Evolutionary conservation across 2,329 filamentous ascomycete genomes (phyloP), one percentile per base, ranked within the genome.

Genomic region (Periconia macrospinosa): DNA sequence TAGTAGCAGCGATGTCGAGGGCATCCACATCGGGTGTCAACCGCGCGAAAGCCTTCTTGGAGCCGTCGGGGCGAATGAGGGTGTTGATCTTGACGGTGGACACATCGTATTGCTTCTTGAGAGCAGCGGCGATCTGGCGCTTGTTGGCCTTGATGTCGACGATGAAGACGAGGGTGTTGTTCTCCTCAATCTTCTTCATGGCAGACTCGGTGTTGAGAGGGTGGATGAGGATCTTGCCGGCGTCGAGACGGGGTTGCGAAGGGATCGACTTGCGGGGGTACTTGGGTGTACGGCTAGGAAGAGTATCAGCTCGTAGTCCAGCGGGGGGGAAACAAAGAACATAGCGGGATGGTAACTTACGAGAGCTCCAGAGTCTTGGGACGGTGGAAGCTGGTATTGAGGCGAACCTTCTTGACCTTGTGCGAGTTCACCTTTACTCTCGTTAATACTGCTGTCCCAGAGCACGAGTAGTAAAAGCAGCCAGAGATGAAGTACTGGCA

Each of bases 161-260:
- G 71, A 96, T 96, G 86, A 97, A 97, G 77, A 96, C 91, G 49
- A 99, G 87, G 68, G 94, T 99, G 87, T 99, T 99, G 88, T 99
- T 92, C 89, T 99, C 94, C 86, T 99, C 94, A 72, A 99, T 97
- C 90, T 97, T 97, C 91, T 99, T 99, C 93, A 99, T 97, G 75
- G 95, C 94, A 76, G 89, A 94, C 89, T 99, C 94, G 58, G 94
- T 99, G 89, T 99, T 99, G 76, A 99, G 86, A 67, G 94, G 70
- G 94, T 97, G 91, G 76, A 97, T 84, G 79, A 99, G 89, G 78
- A 97, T 85, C 88, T 96, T 97, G 86, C 92, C 90, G 83, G 93
- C 90, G 82, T 99, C 94, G 74, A 99, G 90, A 72, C 92, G 90
- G 70, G 92, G 89, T 76, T 86, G 85, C 79, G 93, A 89, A 73